Percentiles rank a stretch among this genome's conserved stretches.
Evolutionary conservation across 2,329 filamentous ascomycete genomes (phyloP).

Genomic region (Pseudocercospora eumusae): DNA sequence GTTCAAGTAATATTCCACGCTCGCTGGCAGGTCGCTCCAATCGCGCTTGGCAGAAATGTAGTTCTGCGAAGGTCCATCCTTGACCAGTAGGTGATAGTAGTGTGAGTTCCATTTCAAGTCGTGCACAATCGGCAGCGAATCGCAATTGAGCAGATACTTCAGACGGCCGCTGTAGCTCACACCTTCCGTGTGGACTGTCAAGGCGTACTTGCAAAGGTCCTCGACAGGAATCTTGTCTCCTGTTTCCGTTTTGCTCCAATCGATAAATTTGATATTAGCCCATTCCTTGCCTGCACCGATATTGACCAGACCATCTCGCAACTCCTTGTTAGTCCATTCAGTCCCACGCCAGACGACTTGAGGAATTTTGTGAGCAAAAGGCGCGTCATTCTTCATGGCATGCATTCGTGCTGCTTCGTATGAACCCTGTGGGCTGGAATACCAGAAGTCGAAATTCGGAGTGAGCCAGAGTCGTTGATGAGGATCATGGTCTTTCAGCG

Average conservation of each 20-base stretch:
- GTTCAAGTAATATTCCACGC: constrained; percentile 24
- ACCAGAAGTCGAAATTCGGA: constrained; percentile 24
- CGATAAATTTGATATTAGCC: constrained; percentile 40
- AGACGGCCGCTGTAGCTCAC: constrained; percentile 33
- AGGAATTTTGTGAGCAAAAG: constrained; percentile 28
- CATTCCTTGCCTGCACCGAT: constrained; percentile 37
- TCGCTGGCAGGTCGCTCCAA: constrained; percentile 28
- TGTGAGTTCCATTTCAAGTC: constrained; percentile 29
- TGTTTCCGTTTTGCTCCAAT: constrained; percentile 5
- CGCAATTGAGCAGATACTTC: constrained; percentile 34
- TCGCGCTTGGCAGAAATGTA: constrained; percentile 28
- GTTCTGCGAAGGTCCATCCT: constrained; percentile 30
- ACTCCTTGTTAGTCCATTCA: constrained; percentile 28
- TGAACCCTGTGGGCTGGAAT: constrained; percentile 13
- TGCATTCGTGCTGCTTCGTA: constrained; percentile 19
- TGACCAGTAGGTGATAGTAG: constrained; percentile 28
- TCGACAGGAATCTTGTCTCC: constrained; percentile 26
- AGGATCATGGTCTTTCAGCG: constrained; percentile 4
- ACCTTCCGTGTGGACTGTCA: constrained; percentile 36
- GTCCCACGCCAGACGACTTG: constrained; percentile 34
- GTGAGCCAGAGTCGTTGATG: constrained; percentile 21
- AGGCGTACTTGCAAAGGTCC: constrained; percentile 33
- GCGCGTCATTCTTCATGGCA: constrained; percentile 21
- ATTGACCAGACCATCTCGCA: constrained; percentile 36
- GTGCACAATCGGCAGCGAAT: constrained; percentile 30